These are phyloP conservation scores for Aurantiochytrium sp. DNA, from an alignment of 108 stramenopile species.

Conservation along the genomic window DNA sequence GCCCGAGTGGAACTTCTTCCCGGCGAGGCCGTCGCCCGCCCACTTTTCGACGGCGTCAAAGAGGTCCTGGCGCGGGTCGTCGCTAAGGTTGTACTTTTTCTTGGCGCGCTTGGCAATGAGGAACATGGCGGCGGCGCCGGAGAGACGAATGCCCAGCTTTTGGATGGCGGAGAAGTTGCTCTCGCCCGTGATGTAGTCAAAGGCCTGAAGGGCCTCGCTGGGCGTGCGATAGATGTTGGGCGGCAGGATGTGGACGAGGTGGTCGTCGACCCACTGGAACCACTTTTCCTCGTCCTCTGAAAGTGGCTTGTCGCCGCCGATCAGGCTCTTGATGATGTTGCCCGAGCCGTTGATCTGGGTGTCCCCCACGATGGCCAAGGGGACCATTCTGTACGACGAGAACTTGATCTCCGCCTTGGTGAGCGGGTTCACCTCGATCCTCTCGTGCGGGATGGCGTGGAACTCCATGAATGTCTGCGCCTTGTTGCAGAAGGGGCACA, in stretches of 20 bases:
- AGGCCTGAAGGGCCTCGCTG: slow-evolving; percentile 68
- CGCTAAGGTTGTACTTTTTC: slow-evolving; percentile 66
- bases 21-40: slow-evolving; percentile 55
- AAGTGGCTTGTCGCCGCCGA: slow-evolving; percentile 47
- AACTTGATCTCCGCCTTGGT: slow-evolving; percentile 74
- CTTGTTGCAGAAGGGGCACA: slow-evolving; percentile 86
- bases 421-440: slow-evolving; percentile 83
- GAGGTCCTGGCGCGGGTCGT: slow-evolving; percentile 67
- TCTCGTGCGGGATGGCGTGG: slow-evolving; percentile 50
- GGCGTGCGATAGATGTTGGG: slow-evolving; percentile 79
- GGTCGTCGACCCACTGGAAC: slow-evolving; percentile 70
- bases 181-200: slow-evolving; percentile 70
- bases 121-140: slow-evolving; percentile 81
- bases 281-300: slow-evolving; percentile 57
- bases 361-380: slow-evolving; percentile 65
- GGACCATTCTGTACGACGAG: slow-evolving; percentile 77
- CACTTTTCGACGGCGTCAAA: slow-evolving; percentile 57
- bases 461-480: slow-evolving; percentile 69
- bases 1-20: slow-evolving; percentile 35
- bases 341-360: slow-evolving; percentile 63
- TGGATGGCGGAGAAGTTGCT: slow-evolving; percentile 59
- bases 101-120: slow-evolving; percentile 77
- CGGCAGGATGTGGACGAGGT: slow-evolving; percentile 74
- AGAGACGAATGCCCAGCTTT: slow-evolving; percentile 57
- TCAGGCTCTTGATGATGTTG: slow-evolving; percentile 55